These are phyloP conservation scores for Marasmius fiardii DNA, from an alignment of 1,284 basidiomycete genomes.

Conservation along the genomic window DNA sequence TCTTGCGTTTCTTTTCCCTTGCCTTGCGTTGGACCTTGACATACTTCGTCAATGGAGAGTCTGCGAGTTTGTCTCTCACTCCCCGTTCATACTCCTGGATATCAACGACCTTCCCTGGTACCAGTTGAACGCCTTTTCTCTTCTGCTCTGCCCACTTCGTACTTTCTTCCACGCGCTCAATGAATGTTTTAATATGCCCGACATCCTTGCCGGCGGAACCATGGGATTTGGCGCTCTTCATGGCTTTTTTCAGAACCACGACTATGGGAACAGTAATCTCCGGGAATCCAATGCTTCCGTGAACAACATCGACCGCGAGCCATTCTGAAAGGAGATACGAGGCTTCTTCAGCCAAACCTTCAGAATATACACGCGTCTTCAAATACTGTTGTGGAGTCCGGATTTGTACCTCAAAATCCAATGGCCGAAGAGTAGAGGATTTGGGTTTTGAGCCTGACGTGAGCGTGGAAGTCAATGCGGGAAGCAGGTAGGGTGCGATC, in stretches of 20 bases:
- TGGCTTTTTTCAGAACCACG: slow-evolving; percentile 62
- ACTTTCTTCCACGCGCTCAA: slow-evolving; percentile 85
- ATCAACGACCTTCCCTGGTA: slow-evolving; percentile 65
- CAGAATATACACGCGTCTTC: slow-evolving; percentile 85
- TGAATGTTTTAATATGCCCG: slow-evolving; percentile 62
- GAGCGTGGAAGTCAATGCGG: slow-evolving; percentile 82
- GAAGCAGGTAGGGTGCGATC: slow-evolving; percentile 82
- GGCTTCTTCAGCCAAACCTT: slow-evolving; percentile 83
- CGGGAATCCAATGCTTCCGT: slow-evolving; percentile 88
- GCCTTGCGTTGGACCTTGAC: slow-evolving; percentile 79
- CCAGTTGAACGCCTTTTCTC: slow-evolving; percentile 68
- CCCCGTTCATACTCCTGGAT: slow-evolving; percentile 73
- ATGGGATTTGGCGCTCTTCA: slow-evolving; percentile 56
- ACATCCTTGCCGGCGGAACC: slow-evolving; percentile 51
- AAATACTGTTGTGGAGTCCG: slow-evolving; percentile 88
- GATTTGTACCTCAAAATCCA: slow-evolving; percentile 88
- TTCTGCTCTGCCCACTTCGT: slow-evolving; percentile 72
- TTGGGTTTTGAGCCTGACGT: slow-evolving; percentile 75
- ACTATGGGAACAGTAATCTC: slow-evolving; percentile 87
- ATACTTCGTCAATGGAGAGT: slow-evolving; percentile 78
- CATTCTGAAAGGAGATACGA: slow-evolving; percentile 81
- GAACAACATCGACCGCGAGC: slow-evolving; percentile 58
- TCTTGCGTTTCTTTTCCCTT: slow-evolving; percentile 69
- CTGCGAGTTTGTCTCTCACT: slow-evolving; percentile 59
- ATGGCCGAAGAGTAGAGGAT: slow-evolving; percentile 83